Conservation (phyloP, 345 rosid species). For the Euphorbia tirucalli region DNA sequence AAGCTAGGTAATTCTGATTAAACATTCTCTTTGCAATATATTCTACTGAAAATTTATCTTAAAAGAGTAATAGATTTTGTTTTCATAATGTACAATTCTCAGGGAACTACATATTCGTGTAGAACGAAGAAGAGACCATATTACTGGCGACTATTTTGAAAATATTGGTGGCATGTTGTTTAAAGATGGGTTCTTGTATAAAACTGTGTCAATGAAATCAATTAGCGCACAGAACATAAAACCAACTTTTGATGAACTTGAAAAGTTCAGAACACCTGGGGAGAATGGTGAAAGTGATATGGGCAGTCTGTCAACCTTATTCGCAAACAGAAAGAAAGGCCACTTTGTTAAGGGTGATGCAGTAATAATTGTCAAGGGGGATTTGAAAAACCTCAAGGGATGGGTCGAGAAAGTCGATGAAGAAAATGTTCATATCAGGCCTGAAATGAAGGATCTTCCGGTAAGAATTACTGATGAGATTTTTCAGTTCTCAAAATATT, state of each 20-base stretch:
- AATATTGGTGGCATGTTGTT: conserved; percentile 73
- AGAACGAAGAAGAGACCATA: conserved; percentile 83
- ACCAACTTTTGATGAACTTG: conserved; percentile 95
- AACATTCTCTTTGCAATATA: background rate
- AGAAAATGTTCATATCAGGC: conserved; percentile 77
- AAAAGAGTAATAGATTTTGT: conserved; percentile 8
- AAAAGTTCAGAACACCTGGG: conserved; percentile 76
- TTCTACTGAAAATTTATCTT: background rate
- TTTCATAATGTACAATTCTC: conserved; percentile 14
- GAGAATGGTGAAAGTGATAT: conserved; percentile 77
- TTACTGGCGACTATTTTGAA: conserved; percentile 92
- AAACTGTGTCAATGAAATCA: conserved; percentile 81
- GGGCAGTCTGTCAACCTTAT: conserved; percentile 75
- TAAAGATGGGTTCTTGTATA: conserved; percentile 88
- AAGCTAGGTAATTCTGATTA: conserved; percentile 68
- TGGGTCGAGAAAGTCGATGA: conserved; percentile 99
- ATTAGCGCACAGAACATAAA: conserved; percentile 68
- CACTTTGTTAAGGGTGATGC: conserved; percentile 99
- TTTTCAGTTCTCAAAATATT: conserved; percentile 14
- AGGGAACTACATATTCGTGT: conserved; percentile 94
- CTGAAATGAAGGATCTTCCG: conserved; percentile 90
- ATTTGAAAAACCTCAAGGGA: conserved; percentile 88
- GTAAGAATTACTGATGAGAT: conserved; percentile 44
- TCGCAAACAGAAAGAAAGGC: conserved; percentile 91
- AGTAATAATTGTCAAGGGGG: conserved; percentile 90